Evolutionary conservation across 2,329 filamentous ascomycete genomes (phyloP).

Genomic region (Phyllosticta citribraziliensis): DNA sequence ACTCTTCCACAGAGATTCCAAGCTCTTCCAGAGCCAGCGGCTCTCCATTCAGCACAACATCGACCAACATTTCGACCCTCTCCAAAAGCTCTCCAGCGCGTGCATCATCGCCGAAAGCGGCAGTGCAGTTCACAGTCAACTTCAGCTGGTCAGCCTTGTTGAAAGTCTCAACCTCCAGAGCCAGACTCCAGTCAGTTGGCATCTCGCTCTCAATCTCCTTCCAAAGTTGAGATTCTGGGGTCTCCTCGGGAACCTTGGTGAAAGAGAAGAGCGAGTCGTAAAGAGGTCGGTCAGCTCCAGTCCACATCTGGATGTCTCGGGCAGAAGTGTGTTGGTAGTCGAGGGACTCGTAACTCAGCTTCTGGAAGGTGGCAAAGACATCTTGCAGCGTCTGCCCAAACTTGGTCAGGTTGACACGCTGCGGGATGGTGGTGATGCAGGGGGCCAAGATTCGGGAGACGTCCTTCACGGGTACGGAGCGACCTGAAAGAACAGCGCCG

Average conservation of each 20-base stretch:
- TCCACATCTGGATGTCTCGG: slow-evolving; percentile 27
- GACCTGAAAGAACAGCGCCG: slow-evolving; percentile 25
- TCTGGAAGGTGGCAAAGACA: slow-evolving; percentile 17
- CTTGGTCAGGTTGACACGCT: slow-evolving; percentile 19
- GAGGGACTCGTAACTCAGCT: slow-evolving; percentile 19
- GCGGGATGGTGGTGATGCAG: slow-evolving; percentile 29
- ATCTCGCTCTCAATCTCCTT: slow-evolving; percentile 24
- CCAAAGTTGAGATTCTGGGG: slow-evolving; percentile 17
- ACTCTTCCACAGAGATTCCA: slow-evolving; percentile 22
- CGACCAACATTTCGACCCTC: slow-evolving; percentile 23
- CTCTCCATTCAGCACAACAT: slow-evolving; percentile 18
- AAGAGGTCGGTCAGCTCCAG: slow-evolving; percentile 21
- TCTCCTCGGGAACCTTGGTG: slow-evolving; percentile 14
- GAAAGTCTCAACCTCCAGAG: slow-evolving; percentile 26
- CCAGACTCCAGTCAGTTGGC: slow-evolving; percentile 27
- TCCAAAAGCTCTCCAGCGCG: slow-evolving; percentile 21
- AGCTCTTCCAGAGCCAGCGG: slow-evolving; percentile 17
- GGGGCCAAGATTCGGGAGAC: slow-evolving; percentile 25
- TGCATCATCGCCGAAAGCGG: slow-evolving; percentile 17
- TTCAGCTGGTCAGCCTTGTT: slow-evolving; percentile 15
- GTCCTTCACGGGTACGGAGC: slow-evolving; percentile 22
- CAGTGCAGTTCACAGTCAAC: slow-evolving; percentile 19
- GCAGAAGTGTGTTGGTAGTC: slow-evolving; percentile 29
- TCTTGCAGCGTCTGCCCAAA: slow-evolving; percentile 16
- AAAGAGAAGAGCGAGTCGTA: slow-evolving; percentile 29